Evolutionary conservation across 306 rosid genomes (phyloP).

Genomic region (Dalbergia cultrata): DNA sequence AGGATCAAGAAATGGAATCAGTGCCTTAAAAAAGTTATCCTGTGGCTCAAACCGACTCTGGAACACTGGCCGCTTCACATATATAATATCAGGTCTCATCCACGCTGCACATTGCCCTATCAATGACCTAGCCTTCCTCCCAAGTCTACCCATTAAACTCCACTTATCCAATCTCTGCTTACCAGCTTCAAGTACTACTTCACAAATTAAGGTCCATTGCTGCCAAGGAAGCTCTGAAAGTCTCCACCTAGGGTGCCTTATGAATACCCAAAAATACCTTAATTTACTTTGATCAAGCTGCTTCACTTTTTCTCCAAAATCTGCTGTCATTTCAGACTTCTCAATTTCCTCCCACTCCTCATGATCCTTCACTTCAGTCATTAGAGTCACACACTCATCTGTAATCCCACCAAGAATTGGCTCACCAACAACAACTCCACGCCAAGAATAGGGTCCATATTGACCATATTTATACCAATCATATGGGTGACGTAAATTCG

Average conservation of each 20-base stretch:
- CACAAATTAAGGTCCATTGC: conserved; percentile 88
- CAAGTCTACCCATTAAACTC: conserved; percentile 94
- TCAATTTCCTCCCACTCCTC: conserved; percentile 96
- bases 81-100: conserved; percentile 91
- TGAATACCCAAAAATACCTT: conserved; percentile 81
- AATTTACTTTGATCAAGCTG: conserved; percentile 68
- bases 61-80: conserved; percentile 86
- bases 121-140: conserved; percentile 72
- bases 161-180: conserved; percentile 91
- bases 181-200: conserved; percentile 83
- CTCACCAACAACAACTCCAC: conserved; percentile 87
- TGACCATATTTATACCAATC: conserved; percentile 97
- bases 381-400: conserved; percentile 80
- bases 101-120: conserved; percentile 87
- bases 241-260: conserved; percentile 87
- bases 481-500: conserved; percentile 77
- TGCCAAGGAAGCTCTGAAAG: conserved; percentile 82
- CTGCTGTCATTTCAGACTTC: conserved; percentile 77
- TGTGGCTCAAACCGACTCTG: conserved; percentile 95
- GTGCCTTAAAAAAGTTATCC: conserved; percentile 62
- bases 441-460: conserved; percentile 89
- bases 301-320: conserved; percentile 68
- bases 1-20: conserved; percentile 84
- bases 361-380: conserved; percentile 75
- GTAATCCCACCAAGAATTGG: conserved; percentile 77